A percentile compares a stretch with the other conserved stretches of the same genome.
phyloP scores from a whole-genome alignment of 306 rosid species.

The Dryas alaskensis region DNA sequence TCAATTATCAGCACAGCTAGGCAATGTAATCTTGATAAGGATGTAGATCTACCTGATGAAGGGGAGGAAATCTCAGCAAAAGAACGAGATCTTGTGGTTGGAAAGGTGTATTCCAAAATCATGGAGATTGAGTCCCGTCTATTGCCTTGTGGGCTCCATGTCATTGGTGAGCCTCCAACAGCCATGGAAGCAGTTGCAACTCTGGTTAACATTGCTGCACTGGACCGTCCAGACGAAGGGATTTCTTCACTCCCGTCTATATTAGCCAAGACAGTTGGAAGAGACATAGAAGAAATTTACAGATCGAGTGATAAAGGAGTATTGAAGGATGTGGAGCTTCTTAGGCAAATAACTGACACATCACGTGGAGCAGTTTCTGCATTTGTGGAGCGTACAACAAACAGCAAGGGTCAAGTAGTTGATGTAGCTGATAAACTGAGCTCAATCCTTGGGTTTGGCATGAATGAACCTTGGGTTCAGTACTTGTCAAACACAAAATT shows the following conservation, averaged over 20 bases:
- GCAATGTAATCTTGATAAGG: constrained; percentile 98
- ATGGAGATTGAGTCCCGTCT: constrained; percentile 98
- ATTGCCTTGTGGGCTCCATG: constrained; percentile 92
- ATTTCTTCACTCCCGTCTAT: constrained; percentile 75
- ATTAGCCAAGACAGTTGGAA: constrained; percentile 81
- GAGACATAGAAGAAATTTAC: constrained; percentile 80
- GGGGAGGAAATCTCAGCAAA: constrained; percentile 71
- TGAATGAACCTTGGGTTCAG: constrained; percentile 92
- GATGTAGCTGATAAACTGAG: constrained; percentile 65
- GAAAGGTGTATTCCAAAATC: constrained; percentile 89
- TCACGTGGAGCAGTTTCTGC: constrained; percentile 80
- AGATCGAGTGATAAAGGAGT: constrained; percentile 83
- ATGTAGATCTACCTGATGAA: constrained; percentile 83
- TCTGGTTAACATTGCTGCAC: constrained; percentile 92
- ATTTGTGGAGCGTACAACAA: constrained; percentile 83
- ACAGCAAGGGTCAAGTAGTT: constrained; percentile 87
- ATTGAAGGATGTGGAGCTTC: constrained; percentile 93
- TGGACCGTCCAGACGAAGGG: constrained; percentile 84
- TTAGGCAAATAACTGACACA: constrained; percentile 78
- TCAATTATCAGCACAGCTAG: constrained; percentile 95
- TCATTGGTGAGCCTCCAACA: constrained; percentile 97
- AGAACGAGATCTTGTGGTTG: constrained; percentile 88
- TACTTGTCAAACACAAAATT: constrained; percentile 82
- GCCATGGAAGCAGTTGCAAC: constrained; percentile 99
- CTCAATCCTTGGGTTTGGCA: constrained; percentile 81